These are phyloP conservation scores for Leccinum variicolor DNA, from an alignment of 768 basidiomycete species.

Conservation along the genomic window DNA sequence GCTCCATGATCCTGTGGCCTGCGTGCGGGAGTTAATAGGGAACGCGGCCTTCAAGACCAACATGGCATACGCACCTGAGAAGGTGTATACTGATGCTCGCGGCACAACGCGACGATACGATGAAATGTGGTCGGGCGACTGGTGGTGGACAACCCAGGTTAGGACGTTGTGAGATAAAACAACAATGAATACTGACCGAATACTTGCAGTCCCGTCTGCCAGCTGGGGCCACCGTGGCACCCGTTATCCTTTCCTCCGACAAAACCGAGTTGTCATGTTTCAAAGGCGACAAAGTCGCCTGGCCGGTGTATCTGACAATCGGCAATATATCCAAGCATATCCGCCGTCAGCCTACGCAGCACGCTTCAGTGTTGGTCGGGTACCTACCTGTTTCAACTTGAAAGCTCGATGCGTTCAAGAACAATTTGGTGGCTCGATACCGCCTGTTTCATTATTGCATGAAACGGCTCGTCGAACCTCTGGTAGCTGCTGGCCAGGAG, in stretches of 20 bases:
- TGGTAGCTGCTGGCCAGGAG: no score
- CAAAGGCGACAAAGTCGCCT: neutral
- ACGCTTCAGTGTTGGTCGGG: neutral
- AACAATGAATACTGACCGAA: no score
- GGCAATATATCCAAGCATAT: neutral
- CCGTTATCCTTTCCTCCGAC: neutral
- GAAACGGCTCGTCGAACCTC: neutral
- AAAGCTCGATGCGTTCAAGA: neutral
- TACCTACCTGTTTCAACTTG: constrained; percentile 4
- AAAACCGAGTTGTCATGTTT: neutral
- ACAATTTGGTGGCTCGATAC: neutral
- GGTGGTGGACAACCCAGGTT: no score
- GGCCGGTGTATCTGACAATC: constrained; percentile 3
- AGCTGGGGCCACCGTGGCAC: neutral
- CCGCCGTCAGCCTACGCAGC: neutral
- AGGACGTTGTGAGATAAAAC: no score
- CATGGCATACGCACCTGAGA: no score
- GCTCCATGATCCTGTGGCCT: no score
- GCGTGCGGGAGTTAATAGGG: no score
- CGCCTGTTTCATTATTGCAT: neutral
- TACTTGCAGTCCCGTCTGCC: no score
- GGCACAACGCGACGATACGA: no score
- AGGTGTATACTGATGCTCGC: no score
- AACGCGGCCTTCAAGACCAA: no score
- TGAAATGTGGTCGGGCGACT: no score